Conservation (phyloP, 257 asterid genomes). For the Solanum etuberosum region DNA sequence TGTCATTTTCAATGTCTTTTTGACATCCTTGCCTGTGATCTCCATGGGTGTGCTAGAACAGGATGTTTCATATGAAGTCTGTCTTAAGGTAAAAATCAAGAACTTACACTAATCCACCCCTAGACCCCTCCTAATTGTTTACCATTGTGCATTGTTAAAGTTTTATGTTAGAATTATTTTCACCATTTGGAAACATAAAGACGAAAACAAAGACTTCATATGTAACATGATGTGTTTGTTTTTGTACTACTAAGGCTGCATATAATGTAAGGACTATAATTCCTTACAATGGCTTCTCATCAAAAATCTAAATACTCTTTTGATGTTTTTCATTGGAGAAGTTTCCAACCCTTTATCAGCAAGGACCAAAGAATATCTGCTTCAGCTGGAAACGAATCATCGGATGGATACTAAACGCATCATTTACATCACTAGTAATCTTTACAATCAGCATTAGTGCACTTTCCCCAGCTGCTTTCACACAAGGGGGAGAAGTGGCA, state of each 20-base stretch:
- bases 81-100: conserved; percentile 67
- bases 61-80: conserved; percentile 92
- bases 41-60: conserved; percentile 95
- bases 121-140: neutral
- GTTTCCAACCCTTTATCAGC: conserved; percentile 97
- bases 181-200: neutral
- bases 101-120: neutral
- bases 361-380: conserved; percentile 82
- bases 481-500: conserved; percentile 68
- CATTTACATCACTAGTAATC: conserved; percentile 57
- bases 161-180: neutral
- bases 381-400: conserved; percentile 79
- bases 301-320: neutral
- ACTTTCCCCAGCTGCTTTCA: conserved; percentile 76
- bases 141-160: neutral
- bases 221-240: neutral
- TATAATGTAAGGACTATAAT: neutral
- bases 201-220: neutral
- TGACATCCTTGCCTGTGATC: conserved; percentile 94
- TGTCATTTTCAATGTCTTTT: conserved; percentile 83
- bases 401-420: conserved; percentile 92
- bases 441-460: conserved; percentile 64
- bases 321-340: conserved; percentile 10
- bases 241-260: neutral
- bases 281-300: neutral